These are phyloP conservation scores for Neurospora sp. DNA, from an alignment of 495 filamentous ascomycete genomes.

Conservation along the genomic window DNA sequence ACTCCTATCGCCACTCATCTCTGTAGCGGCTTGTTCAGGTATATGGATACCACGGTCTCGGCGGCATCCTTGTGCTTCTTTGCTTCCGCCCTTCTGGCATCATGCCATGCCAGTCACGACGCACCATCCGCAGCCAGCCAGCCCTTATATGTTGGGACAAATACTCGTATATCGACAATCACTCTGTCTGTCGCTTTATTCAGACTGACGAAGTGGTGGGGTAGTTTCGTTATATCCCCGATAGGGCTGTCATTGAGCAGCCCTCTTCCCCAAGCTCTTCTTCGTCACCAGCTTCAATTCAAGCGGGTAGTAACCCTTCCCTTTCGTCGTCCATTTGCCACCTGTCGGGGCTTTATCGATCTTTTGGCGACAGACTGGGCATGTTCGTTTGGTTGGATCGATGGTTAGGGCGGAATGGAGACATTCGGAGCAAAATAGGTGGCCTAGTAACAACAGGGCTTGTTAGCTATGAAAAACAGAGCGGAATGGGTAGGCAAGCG, in stretches of 20 bases:
- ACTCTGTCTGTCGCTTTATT: background rate
- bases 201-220: background rate
- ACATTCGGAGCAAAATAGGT: slow-evolving; percentile 79
- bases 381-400: slow-evolving; percentile 35
- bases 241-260: slow-evolving; percentile 3
- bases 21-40: background rate
- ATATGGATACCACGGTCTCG: background rate
- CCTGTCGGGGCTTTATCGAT: slow-evolving; percentile 41
- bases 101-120: background rate
- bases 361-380: slow-evolving; percentile 46
- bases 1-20: background rate
- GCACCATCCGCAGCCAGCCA: background rate
- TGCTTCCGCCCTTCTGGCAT: background rate
- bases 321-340: slow-evolving; percentile 23
- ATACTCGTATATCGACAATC: background rate
- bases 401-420: slow-evolving; percentile 65
- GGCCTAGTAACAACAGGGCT: slow-evolving; percentile 39
- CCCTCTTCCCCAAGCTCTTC: slow-evolving; percentile 35
- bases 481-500: background rate
- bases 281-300: slow-evolving; percentile 51
- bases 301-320: slow-evolving; percentile 43
- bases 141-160: background rate
- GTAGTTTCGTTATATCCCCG: background rate
- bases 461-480: background rate
- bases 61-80: background rate